These are phyloP conservation scores for Rhexocercosporidium sp. DNA, from an alignment of 2,329 filamentous ascomycete genomes.

Conservation along the genomic window DNA sequence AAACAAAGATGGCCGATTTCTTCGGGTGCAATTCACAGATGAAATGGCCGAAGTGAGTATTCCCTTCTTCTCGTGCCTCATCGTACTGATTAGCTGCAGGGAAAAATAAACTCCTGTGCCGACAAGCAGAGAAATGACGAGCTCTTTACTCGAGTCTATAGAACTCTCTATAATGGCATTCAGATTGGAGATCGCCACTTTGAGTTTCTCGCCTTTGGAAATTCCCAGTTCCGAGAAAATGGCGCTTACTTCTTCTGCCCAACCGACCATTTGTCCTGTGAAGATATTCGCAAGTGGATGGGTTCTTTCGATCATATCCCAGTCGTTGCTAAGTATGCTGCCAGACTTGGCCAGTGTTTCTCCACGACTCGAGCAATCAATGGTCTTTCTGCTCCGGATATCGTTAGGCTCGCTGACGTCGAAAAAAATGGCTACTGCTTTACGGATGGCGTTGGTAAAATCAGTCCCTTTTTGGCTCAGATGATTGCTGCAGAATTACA, in stretches of 20 bases:
- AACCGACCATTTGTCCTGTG: constrained; percentile 67
- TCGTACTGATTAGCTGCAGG: constrained; percentile 48
- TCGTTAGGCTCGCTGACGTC: constrained; percentile 71
- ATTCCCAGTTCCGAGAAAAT: constrained; percentile 91
- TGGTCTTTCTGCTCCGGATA: constrained; percentile 60
- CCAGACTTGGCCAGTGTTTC: constrained; percentile 91
- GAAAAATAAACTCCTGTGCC: constrained; percentile 61
- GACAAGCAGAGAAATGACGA: constrained; percentile 64
- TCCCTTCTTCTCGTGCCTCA: constrained; percentile 32
- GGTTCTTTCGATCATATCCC: constrained; percentile 82
- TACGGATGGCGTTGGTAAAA: constrained; percentile 91
- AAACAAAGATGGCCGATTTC: constrained; percentile 74
- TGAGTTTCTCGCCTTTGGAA: constrained; percentile 91
- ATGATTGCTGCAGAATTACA: constrained; percentile 75
- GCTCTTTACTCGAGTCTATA: constrained; percentile 75
- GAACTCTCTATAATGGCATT: constrained; percentile 78
- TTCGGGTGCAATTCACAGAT: constrained; percentile 89
- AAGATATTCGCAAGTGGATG: constrained; percentile 84
- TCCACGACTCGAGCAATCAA: constrained; percentile 85
- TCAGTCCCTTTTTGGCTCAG: constrained; percentile 78
- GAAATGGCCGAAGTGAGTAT: constrained; percentile 57
- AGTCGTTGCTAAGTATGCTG: constrained; percentile 86
- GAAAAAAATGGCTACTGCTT: constrained; percentile 71
- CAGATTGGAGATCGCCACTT: constrained; percentile 81
- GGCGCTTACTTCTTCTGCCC: constrained; percentile 92